Conservation (phyloP, 805 yeast genomes). For the Groenewaldozyma tartarivorans region DNA sequence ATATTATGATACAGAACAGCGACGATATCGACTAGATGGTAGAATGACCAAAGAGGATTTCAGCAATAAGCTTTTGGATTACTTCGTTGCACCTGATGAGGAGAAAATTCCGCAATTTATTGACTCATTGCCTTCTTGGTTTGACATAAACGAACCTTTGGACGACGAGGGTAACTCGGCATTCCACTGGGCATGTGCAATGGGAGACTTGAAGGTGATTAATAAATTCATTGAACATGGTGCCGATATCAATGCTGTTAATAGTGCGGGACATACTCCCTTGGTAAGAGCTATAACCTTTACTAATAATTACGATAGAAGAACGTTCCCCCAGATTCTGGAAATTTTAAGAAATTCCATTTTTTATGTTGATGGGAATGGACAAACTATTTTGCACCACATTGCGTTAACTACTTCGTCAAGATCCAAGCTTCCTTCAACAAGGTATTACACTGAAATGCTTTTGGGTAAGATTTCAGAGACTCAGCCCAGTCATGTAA, state of each 20-base stretch:
- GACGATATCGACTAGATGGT: conserved; percentile 1
- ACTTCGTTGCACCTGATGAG: conserved; percentile 49
- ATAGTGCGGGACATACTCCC: conserved; percentile 77
- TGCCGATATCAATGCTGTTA: conserved; percentile 52
- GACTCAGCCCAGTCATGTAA: conserved; percentile 48
- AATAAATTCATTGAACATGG: conserved; percentile 69
- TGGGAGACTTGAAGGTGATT: conserved; percentile 74
- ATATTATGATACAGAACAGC: conserved; percentile 1
- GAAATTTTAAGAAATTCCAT: conserved; percentile 69
- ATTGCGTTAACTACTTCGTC: conserved; percentile 62
- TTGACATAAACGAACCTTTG: conserved; percentile 67
- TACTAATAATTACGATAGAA: conserved; percentile 75
- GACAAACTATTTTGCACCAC: conserved; percentile 76
- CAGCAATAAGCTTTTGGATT: conserved; percentile 37
- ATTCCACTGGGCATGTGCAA: conserved; percentile 96
- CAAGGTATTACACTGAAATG: conserved; percentile 72
- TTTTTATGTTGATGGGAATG: conserved; percentile 65
- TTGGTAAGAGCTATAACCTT: conserved; percentile 75
- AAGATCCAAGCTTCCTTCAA: conserved; percentile 63
- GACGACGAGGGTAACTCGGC: conserved; percentile 94
- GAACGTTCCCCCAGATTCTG: conserved; percentile 70
- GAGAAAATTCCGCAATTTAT: conserved; percentile 56
- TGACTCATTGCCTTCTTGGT: conserved; percentile 51
- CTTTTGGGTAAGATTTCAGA: conserved; percentile 65
- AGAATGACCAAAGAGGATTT: conserved; percentile 14